Percentiles rank a stretch among this genome's conserved stretches.
phyloP scores from a whole-genome alignment of 352 stramenopile species.

The Phytophthora uliginosa region DNA sequence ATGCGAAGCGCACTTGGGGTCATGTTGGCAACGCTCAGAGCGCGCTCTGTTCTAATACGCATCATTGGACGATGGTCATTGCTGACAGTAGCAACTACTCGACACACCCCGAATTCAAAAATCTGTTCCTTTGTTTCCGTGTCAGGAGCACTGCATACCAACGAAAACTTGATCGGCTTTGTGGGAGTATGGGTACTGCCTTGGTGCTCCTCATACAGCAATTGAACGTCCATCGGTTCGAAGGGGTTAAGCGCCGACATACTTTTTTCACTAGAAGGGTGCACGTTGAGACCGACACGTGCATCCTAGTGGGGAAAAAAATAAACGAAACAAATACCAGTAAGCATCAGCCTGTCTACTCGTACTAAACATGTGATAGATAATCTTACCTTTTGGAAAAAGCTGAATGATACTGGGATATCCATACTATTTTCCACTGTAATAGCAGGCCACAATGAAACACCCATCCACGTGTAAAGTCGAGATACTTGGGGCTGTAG shows the following conservation, averaged over 20 bases:
- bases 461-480: conserved; percentile 65
- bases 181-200: background rate
- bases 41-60: conserved; percentile 42
- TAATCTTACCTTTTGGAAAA: conserved; percentile 52
- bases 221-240: conserved; percentile 28
- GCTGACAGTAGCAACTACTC: conserved; percentile 31
- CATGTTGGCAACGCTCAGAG: conserved; percentile 47
- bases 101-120: conserved; percentile 45
- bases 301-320: conserved; percentile 22
- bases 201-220: conserved; percentile 25
- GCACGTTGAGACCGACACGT: conserved; percentile 29
- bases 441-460: conserved; percentile 58
- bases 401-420: conserved; percentile 34
- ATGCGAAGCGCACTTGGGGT: conserved; percentile 33
- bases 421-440: conserved; percentile 51
- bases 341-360: conserved; percentile 14
- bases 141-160: conserved; percentile 19
- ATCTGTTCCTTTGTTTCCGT: conserved; percentile 39
- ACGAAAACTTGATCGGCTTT: conserved; percentile 22
- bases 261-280: conserved; percentile 23
- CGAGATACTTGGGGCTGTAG: conserved; percentile 47
- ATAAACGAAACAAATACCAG: conserved; percentile 9
- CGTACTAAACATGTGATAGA: background rate
- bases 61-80: conserved; percentile 37
- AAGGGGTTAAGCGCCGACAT: conserved; percentile 58